Percentiles rank a stretch among this genome's conserved stretches.
Evolutionary conservation across 331 rosid genomes (phyloP).

Genomic region (Acacia concinna): DNA sequence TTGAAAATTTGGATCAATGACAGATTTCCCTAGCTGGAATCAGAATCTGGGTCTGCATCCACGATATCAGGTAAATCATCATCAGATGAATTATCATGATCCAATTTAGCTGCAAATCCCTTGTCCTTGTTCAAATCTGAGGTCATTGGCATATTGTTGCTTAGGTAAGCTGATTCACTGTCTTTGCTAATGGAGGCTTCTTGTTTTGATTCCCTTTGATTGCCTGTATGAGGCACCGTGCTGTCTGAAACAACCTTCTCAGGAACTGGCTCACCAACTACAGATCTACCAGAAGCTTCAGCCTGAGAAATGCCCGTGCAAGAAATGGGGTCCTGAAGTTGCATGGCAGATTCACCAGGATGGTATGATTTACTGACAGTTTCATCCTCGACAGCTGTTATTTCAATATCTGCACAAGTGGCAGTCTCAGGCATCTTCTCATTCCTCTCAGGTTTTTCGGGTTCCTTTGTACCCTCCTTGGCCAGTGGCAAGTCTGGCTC

Average conservation of each 20-base stretch:
- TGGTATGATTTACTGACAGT: slow-evolving; percentile 32
- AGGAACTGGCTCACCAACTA: slow-evolving; percentile 18
- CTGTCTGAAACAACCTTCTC: slow-evolving; percentile 34
- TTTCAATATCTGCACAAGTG: slow-evolving; percentile 38
- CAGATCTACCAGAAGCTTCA: slow-evolving; percentile 14
- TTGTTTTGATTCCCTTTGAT: slow-evolving; percentile 25
- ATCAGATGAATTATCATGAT: slow-evolving; percentile 24
- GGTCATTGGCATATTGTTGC: slow-evolving; percentile 22
- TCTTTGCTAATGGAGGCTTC: slow-evolving; percentile 20
- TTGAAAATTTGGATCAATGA: slow-evolving; percentile 8
- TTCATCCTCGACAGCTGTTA: slow-evolving; percentile 33
- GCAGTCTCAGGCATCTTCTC: slow-evolving; percentile 28
- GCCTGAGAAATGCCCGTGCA: slow-evolving; percentile 16
- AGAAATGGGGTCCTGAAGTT: slow-evolving; percentile 31
- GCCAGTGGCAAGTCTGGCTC: slow-evolving; percentile 42
- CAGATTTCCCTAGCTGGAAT: slow-evolving; percentile 30
- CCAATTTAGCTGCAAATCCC: slow-evolving; percentile 27
- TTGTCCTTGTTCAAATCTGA: slow-evolving; percentile 29
- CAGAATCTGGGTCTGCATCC: slow-evolving; percentile 71
- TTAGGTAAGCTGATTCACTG: slow-evolving; percentile 26
- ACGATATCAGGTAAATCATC: slow-evolving; percentile 71
- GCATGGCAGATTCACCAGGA: slow-evolving; percentile 21
- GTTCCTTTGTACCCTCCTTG: slow-evolving; percentile 30
- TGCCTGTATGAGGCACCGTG: slow-evolving; percentile 32
- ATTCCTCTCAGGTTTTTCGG: slow-evolving; percentile 35